These are phyloP conservation scores for Geranium incanum DNA, from an alignment of 441 rosid species.

Conservation along the genomic window DNA sequence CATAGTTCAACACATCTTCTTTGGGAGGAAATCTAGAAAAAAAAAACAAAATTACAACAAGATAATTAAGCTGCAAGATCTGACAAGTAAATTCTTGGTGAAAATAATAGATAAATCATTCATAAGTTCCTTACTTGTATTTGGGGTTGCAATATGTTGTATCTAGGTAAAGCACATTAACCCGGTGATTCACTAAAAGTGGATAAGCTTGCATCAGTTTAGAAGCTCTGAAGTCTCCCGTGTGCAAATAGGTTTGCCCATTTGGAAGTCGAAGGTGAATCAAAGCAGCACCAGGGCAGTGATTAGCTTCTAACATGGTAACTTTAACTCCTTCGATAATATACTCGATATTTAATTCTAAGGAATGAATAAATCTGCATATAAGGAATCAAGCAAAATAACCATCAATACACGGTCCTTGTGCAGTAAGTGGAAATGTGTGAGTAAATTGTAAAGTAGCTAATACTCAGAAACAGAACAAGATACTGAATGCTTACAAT, in stretches of 20 bases:
- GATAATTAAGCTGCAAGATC: not conserved
- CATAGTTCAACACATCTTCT: constrained; percentile 59
- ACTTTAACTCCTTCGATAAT: constrained; percentile 48
- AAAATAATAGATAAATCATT: not conserved
- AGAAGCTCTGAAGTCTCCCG: constrained; percentile 84
- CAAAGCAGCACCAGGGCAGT: constrained; percentile 77
- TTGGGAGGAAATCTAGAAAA: constrained; percentile 61
- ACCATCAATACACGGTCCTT: not conserved
- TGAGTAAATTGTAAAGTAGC: not conserved
- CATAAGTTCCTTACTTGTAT: constrained; percentile 41
- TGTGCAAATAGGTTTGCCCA: constrained; percentile 60
- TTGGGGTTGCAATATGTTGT: constrained; percentile 80
- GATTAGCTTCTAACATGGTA: constrained; percentile 69
- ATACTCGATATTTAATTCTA: constrained; percentile 48
- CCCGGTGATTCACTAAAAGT: constrained; percentile 42
- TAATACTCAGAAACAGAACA: not conserved
- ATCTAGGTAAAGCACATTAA: constrained; percentile 62
- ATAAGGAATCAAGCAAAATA: constrained; percentile 7
- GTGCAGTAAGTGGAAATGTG: not conserved
- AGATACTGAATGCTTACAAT: constrained; percentile 29
- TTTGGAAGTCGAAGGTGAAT: constrained; percentile 47
- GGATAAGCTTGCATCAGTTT: constrained; percentile 51
- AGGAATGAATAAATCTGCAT: constrained; percentile 44
- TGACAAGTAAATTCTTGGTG: not conserved
- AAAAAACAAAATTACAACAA: not conserved